Conservation (phyloP, 805 yeast species). For the Kluyveromyces starmeri region DNA sequence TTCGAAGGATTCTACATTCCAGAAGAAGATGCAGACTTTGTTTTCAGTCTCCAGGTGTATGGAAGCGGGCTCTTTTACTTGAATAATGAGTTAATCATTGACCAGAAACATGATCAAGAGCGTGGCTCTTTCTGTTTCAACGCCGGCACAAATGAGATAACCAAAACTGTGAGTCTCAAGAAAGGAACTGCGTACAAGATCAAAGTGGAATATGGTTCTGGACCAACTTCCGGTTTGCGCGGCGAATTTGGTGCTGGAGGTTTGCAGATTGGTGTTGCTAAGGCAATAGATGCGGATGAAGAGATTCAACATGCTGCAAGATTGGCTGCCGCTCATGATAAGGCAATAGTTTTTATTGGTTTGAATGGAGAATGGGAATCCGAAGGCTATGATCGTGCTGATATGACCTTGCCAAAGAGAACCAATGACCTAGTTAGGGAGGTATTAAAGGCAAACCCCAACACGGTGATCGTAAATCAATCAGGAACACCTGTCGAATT, state of each 20-base stretch:
- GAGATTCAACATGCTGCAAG: constrained; percentile 37
- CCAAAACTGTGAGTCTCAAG: constrained; percentile 31
- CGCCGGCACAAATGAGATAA: constrained; percentile 45
- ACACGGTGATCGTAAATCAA: constrained; percentile 46
- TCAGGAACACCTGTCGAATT: constrained; percentile 54
- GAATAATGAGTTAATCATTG: constrained; percentile 44
- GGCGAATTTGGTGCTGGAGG: constrained; percentile 31
- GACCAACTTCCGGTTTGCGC: constrained; percentile 30
- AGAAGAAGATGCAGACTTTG: constrained; percentile 39
- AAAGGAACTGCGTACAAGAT: constrained; percentile 39
- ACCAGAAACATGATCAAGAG: constrained; percentile 45
- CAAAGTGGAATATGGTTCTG: constrained; percentile 44
- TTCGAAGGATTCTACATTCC: constrained; percentile 38
- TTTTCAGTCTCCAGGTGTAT: constrained; percentile 41
- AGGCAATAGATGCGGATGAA: constrained; percentile 22
- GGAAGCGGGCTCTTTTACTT: constrained; percentile 51
- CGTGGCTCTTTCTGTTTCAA: constrained; percentile 45
- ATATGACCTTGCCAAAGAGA: constrained; percentile 43
- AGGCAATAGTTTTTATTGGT: constrained; percentile 45
- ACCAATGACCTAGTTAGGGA: constrained; percentile 38
- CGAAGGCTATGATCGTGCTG: constrained; percentile 48
- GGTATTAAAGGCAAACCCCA: constrained; percentile 39
- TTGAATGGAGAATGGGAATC: constrained; percentile 48
- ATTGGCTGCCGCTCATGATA: constrained; percentile 42
- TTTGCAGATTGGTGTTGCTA: constrained; percentile 28